Percentiles rank a stretch among this genome's conserved stretches.
These are phyloP conservation scores for Rhizopogon roseolus DNA, from an alignment of 768 basidiomycete species.

Conservation along the genomic window DNA sequence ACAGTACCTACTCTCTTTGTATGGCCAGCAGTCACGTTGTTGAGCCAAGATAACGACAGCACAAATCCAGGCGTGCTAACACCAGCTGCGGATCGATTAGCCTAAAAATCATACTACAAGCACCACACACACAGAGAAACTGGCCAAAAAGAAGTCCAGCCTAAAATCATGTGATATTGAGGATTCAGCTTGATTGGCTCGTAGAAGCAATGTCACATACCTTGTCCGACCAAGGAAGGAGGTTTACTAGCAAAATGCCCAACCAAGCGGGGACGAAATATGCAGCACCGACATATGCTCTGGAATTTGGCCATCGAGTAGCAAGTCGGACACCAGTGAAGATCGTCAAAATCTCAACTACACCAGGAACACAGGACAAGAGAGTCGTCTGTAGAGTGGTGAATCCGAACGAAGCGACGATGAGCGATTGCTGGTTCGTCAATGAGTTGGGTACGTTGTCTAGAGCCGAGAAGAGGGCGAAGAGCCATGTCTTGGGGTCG, in stretches of 20 bases:
- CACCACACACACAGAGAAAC: constrained; percentile 40
- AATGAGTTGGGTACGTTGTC: constrained; percentile 57
- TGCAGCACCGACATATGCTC: constrained; percentile 48
- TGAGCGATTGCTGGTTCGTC: constrained; percentile 56
- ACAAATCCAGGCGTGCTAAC: constrained; percentile 56
- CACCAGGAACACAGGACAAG: constrained; percentile 55
- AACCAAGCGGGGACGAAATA: constrained; percentile 60
- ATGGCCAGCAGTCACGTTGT: constrained; percentile 57
- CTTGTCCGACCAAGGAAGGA: constrained; percentile 58
- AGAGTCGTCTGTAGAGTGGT: constrained; percentile 57
- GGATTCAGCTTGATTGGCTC: constrained; percentile 2
- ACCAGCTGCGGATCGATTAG: constrained; percentile 21
- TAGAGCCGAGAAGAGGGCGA: constrained; percentile 57
- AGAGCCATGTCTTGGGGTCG: constrained; percentile 68
- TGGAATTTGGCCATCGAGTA: constrained; percentile 43
- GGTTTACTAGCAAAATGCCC: constrained; percentile 52
- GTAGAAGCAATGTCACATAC: constrained; percentile 20
- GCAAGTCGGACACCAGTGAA: constrained; percentile 54
- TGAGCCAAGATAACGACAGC: constrained; percentile 55
- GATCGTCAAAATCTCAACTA: constrained; percentile 61
- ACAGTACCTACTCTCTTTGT: constrained; percentile 46
- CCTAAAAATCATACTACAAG: background rate
- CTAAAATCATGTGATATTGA: background rate
- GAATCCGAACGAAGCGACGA: constrained; percentile 59
- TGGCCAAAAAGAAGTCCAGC: constrained; percentile 48